These are phyloP conservation scores for Pseudogymnoascus sp. DNA, from an alignment of 2,329 filamentous ascomycete species.

Conservation along the genomic window DNA sequence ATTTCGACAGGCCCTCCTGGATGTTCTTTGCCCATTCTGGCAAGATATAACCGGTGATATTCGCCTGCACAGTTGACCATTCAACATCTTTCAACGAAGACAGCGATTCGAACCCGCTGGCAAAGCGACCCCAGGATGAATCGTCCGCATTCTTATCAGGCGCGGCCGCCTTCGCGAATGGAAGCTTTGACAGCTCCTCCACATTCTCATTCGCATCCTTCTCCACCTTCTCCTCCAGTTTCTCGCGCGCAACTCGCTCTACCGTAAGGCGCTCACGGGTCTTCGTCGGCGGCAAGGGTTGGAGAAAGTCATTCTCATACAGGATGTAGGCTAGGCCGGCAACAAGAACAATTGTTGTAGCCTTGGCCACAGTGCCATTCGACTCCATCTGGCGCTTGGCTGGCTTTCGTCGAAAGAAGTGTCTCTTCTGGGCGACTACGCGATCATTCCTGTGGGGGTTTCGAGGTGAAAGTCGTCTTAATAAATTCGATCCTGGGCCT, in stretches of 20 bases:
- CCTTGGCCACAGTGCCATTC: conserved; percentile 16
- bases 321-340: conserved; percentile 25
- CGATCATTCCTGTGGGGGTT: not conserved
- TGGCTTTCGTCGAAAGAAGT: not conserved
- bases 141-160: conserved; percentile 15
- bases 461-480: not conserved
- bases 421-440: not conserved
- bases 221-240: conserved; percentile 19
- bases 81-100: conserved; percentile 46
- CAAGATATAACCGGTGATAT: conserved; percentile 61
- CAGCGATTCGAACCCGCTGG: conserved; percentile 28
- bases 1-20: conserved; percentile 69
- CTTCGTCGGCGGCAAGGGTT: conserved; percentile 26
- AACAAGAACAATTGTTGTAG: conserved; percentile 21
- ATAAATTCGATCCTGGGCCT: not conserved
- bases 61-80: conserved; percentile 47
- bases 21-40: conserved; percentile 75
- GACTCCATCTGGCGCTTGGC: conserved; percentile 15
- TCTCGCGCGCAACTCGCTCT: conserved; percentile 12
- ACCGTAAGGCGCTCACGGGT: conserved; percentile 12
- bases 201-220: conserved; percentile 21
- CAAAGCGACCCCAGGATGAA: conserved; percentile 26
- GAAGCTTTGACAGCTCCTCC: conserved; percentile 19
- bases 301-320: conserved; percentile 25
- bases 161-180: conserved; percentile 15